Evolutionary conservation across 2,329 filamentous ascomycete genomes (phyloP).

Genomic region (Mycosphaerelloides madeirae): DNA sequence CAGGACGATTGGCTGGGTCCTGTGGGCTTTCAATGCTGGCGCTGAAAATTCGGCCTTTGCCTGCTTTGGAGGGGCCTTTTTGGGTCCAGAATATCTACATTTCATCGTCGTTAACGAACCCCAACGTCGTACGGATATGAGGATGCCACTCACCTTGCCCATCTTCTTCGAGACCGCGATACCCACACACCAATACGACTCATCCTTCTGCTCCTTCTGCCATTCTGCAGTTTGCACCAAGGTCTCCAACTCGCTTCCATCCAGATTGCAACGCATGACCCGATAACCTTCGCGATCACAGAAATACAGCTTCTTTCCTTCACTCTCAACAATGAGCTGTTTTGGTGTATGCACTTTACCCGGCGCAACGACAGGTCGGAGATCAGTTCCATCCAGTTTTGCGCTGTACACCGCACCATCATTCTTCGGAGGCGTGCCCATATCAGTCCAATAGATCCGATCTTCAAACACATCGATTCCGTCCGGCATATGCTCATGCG

Average conservation of each 20-base stretch:
- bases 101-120: too few relatives aligned
- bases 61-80: conserved; percentile 52
- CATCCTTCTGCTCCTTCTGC: conserved; percentile 23
- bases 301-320: conserved; percentile 35
- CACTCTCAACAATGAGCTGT: conserved; percentile 34
- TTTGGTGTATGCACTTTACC: conserved; percentile 49
- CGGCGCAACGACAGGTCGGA: conserved; percentile 39
- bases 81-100: conserved; percentile 57
- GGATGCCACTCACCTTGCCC: conserved; percentile 55
- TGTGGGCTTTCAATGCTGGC: conserved; percentile 36
- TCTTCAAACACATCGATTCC: conserved; percentile 24
- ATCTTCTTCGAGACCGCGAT: conserved; percentile 43
- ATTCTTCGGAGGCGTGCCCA: conserved; percentile 16
- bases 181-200: conserved; percentile 42
- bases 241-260: conserved; percentile 33
- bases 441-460: conserved; percentile 32
- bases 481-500: conserved; percentile 24
- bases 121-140: too few relatives aligned
- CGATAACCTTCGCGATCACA: conserved; percentile 42
- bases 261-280: conserved; percentile 34
- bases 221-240: conserved; percentile 41
- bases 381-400: conserved; percentile 46
- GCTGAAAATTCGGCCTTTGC: conserved; percentile 50
- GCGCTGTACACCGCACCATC: conserved; percentile 15
- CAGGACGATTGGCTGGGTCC: conserved; percentile 34